Percentiles rank a stretch among this genome's conserved stretches.
Evolutionary conservation across 176 grass and related monocot genomes (phyloP).

Genomic region (Cocos nucifera): DNA sequence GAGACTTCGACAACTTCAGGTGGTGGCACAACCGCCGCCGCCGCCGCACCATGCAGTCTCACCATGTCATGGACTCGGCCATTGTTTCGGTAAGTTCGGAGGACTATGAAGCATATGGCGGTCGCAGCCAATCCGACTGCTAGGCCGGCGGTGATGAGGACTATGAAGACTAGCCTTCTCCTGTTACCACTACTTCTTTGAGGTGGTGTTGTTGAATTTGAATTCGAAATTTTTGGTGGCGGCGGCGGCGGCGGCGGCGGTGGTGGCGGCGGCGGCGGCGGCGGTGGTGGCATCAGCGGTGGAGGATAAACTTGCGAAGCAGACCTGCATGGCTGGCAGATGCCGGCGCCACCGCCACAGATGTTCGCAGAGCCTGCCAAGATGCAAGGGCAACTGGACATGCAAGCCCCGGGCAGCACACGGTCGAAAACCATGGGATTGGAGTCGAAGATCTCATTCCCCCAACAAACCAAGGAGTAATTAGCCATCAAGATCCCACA

Average conservation of each 20-base stretch:
- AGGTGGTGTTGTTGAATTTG: background rate
- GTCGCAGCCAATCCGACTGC: constrained; percentile 14
- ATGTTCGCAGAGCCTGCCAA: constrained; percentile 56
- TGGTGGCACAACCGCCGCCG: background rate
- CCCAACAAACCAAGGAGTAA: constrained; percentile 87
- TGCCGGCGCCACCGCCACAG: constrained; percentile 22
- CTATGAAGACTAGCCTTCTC: constrained; percentile 20
- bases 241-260: too few species aligned
- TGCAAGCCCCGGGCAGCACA: constrained; percentile 62
- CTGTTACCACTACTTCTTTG: background rate
- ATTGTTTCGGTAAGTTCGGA: constrained; percentile 11
- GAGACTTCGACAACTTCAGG: constrained; percentile 7
- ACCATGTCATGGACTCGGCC: constrained; percentile 20
- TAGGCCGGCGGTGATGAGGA: constrained; percentile 8
- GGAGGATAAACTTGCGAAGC: constrained; percentile 7
- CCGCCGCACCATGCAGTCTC: constrained; percentile 7
- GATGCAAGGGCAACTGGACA: constrained; percentile 42
- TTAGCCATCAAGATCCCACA: constrained; percentile 69
- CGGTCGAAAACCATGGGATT: constrained; percentile 47
- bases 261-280: too few species aligned
- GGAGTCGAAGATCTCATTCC: constrained; percentile 27
- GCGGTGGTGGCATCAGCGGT: background rate
- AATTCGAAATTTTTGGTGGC: too few species aligned
- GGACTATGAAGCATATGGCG: background rate
- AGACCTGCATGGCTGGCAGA: constrained; percentile 54